Evolutionary conservation across 192 early-diverging fungal genomes (phyloP), one percentile per base, ranked within the genome.

Genomic region (Backusella circina): DNA sequence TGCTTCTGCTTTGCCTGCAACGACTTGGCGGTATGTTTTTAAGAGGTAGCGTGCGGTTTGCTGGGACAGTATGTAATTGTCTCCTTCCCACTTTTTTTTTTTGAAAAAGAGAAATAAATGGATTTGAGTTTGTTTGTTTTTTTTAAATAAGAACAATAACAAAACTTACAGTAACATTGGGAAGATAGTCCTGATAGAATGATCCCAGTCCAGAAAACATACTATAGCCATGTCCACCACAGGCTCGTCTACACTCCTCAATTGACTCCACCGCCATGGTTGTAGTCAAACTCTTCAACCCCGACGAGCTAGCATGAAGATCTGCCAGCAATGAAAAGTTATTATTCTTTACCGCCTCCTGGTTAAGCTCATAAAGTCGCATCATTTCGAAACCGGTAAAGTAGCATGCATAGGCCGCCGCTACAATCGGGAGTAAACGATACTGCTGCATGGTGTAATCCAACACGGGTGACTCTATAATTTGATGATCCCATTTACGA

Each of bases 51-150:
- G 92, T 36, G 88, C 84, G 16, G 92, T 92, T 86, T 97, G 95
- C 80, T 95, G 95, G 4, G 93, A 90, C 73, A 97, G 79, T 28
- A 97, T 86, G 77, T 91, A 91, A 85, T 95, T 95, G 77, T 95
- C 93, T 64, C 93, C 93, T 81, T 95, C 93, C 91, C 89, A 93
- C 31, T 65, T 26, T 65, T 28, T 33, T 30, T 66, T 23, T 31
- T 23, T 4, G 0, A 36, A 36, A 36, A 13, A 41, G 38, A 38
- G 10, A 38, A 38, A n/a, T n/a, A n/a, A n/a, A n/a, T n/a, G n/a
- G 37, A 15, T 31, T 65, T 15, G n/a, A 65, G 28, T 32, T 33
- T 61, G 9, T 7, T 8, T n/a, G 5, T 28, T 8, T 30, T 61
- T 61, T 21, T 21, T 8, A 61, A 2, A 8, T 28, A 8, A 61